phyloP scores from a whole-genome alignment of 148 eudicot genomes.

The Dysphania ambrosioides region DNA sequence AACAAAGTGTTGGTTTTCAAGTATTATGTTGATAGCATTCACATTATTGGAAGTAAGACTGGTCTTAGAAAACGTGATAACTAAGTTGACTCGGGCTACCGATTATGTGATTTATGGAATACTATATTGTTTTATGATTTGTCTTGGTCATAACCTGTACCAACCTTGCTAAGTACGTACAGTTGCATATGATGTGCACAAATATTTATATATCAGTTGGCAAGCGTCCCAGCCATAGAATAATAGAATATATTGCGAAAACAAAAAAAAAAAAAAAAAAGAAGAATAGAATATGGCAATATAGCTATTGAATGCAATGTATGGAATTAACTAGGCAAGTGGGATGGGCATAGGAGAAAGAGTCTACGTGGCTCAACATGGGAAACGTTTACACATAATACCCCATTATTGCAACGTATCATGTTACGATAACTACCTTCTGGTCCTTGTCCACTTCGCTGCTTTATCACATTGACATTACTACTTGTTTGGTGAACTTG shows the following conservation, averaged over 20 bases:
- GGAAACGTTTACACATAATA: conserved; percentile 9
- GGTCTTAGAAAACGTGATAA: background rate
- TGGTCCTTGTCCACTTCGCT: conserved; percentile 20
- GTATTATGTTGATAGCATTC: too few relatives aligned
- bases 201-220: too few relatives aligned
- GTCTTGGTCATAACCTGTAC: background rate
- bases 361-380: conserved; percentile 6
- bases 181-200: background rate
- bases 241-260: too few relatives aligned
- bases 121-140: background rate
- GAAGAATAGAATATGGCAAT: background rate
- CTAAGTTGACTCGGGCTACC: too few relatives aligned
- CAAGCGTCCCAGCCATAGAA: too few relatives aligned
- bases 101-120: background rate
- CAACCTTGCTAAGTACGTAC: background rate
- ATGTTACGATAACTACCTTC: conserved; percentile 17
- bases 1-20: too few relatives aligned
- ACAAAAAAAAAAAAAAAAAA: too few relatives aligned
- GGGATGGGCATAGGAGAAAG: background rate
- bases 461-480: conserved; percentile 14
- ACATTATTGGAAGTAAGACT: too few relatives aligned
- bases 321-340: background rate
- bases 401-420: conserved; percentile 8
- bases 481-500: conserved; percentile 8
- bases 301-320: background rate